These are phyloP conservation scores for Naematelia aurantialba DNA, from an alignment of 768 basidiomycete genomes.

Conservation along the genomic window DNA sequence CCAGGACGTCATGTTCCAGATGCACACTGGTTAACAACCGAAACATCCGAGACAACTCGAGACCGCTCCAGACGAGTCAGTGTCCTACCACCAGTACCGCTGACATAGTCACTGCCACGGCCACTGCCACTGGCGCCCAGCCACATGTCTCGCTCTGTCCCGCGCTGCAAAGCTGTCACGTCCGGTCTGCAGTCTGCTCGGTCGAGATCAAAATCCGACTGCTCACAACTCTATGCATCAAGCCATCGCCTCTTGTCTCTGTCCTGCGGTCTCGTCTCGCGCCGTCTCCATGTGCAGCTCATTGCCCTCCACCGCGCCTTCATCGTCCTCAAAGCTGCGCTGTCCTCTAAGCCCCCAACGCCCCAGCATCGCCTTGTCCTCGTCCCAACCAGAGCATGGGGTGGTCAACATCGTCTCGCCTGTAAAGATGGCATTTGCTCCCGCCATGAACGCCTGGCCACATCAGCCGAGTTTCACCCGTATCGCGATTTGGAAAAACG, in stretches of 20 bases:
- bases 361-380: conserved; percentile 91
- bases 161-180: background rate
- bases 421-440: conserved; percentile 98
- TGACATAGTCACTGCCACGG: too few species aligned
- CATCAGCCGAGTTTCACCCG: background rate
- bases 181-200: background rate
- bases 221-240: background rate
- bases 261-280: too few species aligned
- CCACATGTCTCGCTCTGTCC: background rate
- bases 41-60: too few species aligned
- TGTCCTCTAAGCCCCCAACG: conserved; percentile 91
- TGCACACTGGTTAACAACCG: too few species aligned
- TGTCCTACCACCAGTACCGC: too few species aligned
- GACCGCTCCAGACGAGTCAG: too few species aligned
- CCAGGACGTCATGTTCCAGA: too few species aligned
- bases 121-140: too few species aligned
- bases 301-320: conserved; percentile 20
- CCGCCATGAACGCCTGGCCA: conserved; percentile 80
- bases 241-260: background rate
- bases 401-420: conserved; percentile 97
- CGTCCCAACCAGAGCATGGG: conserved; percentile 95
- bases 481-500: too few species aligned
- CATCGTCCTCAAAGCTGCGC: conserved; percentile 74
- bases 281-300: background rate
- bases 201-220: background rate